Conservation (phyloP, 208 protist species). For the Tritrichomonas musculus region DNA sequence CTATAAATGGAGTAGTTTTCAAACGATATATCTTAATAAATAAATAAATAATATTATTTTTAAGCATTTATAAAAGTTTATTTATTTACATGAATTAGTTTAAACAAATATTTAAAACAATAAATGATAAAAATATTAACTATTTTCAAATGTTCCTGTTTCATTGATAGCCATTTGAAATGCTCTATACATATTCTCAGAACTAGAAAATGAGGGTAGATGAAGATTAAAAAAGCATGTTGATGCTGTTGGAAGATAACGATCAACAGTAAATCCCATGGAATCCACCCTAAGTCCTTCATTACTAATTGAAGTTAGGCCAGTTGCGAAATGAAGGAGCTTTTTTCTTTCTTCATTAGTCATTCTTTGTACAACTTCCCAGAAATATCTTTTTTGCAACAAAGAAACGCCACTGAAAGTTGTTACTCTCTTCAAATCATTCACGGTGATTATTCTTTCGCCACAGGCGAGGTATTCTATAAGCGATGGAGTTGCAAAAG, state of each 20-base stretch:
- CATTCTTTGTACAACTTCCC: not conserved
- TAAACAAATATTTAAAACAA: too few relatives aligned
- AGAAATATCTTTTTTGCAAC: not conserved
- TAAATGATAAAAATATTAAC: not conserved
- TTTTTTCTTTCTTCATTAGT: not conserved
- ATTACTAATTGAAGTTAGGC: not conserved
- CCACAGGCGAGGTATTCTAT: not conserved
- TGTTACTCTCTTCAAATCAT: not conserved
- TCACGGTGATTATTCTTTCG: not conserved
- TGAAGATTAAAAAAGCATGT: not conserved
- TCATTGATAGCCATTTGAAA: not conserved
- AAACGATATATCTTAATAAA: too few relatives aligned
- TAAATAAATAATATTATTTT: too few relatives aligned
- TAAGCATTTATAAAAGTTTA: too few relatives aligned
- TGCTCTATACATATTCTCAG: not conserved
- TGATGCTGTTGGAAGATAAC: not conserved
- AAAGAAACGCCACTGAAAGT: not conserved
- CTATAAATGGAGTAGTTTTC: too few relatives aligned
- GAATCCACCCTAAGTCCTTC: not conserved
- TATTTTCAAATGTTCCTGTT: conserved; percentile 24
- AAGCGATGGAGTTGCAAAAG: not conserved
- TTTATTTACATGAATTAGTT: too few relatives aligned
- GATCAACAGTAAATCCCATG: not conserved
- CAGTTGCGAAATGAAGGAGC: not conserved
- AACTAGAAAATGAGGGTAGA: not conserved